Conservation (phyloP, 768 basidiomycete genomes). For the Calocybe indica region DNA sequence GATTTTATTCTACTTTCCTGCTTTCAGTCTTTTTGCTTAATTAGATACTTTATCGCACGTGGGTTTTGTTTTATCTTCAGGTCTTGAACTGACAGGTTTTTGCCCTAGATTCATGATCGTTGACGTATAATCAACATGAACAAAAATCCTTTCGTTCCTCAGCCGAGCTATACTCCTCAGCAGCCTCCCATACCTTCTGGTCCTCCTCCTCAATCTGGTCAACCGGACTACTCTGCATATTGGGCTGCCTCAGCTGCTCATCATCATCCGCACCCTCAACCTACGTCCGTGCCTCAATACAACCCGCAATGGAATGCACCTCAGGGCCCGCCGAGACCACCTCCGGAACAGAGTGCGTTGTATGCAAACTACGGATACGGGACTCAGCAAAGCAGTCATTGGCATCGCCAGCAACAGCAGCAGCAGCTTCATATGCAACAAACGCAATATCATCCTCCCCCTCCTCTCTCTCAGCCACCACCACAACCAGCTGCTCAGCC, state of each 20-base stretch:
- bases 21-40: too few relatives aligned
- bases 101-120: slow-evolving; percentile 11
- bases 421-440: slow-evolving; percentile 40
- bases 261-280: slow-evolving; percentile 42
- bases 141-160: slow-evolving; percentile 78
- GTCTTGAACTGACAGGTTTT: too few relatives aligned
- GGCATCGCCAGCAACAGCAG: slow-evolving; percentile 61
- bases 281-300: slow-evolving; percentile 44
- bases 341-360: slow-evolving; percentile 75
- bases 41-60: too few relatives aligned
- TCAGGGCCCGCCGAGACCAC: slow-evolving; percentile 40
- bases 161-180: slow-evolving; percentile 60
- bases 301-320: slow-evolving; percentile 63
- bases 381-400: slow-evolving; percentile 45
- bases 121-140: slow-evolving; percentile 44
- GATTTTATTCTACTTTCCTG: too few relatives aligned
- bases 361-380: slow-evolving; percentile 94
- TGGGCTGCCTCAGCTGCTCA: slow-evolving; percentile 59
- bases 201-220: slow-evolving; percentile 60
- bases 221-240: slow-evolving; percentile 74
- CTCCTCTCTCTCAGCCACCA: slow-evolving; percentile 44
- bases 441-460: slow-evolving; percentile 48
- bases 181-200: slow-evolving; percentile 80
- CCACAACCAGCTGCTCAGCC: slow-evolving; percentile 53
- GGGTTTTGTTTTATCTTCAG: too few relatives aligned